phyloP scores from a whole-genome alignment of 1,284 basidiomycete species.

The Ceratobasidium sp. region DNA sequence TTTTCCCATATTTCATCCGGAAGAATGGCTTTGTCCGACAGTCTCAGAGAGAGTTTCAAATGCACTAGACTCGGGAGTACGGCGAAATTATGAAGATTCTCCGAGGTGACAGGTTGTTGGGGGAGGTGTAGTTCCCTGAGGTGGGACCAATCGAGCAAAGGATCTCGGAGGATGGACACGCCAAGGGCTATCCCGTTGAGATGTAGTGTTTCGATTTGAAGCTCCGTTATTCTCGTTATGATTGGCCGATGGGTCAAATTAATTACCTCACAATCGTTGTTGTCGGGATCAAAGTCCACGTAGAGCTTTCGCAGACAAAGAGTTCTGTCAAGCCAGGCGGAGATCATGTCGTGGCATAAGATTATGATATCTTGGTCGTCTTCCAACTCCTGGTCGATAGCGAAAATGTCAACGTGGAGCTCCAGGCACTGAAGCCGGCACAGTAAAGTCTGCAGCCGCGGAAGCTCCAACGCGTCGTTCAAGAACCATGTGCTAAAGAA shows the following conservation, averaged over 20 bases:
- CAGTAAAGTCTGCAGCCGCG: background rate
- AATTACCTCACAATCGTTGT: slow-evolving; percentile 1
- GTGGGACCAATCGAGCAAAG: background rate
- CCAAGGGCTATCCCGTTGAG: background rate
- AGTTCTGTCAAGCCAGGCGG: background rate
- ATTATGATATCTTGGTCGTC: background rate
- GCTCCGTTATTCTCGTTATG: background rate
- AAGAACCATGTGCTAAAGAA: background rate
- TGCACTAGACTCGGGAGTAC: background rate
- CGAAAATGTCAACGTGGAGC: background rate
- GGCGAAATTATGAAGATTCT: background rate
- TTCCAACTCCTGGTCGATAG: background rate
- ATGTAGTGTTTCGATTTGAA: background rate
- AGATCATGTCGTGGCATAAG: background rate
- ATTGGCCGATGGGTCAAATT: background rate
- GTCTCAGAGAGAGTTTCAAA: background rate
- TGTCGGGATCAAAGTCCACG: background rate
- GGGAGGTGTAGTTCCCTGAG: slow-evolving; percentile 12
- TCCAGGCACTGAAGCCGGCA: background rate
- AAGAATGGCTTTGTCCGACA: background rate
- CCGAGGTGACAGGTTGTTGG: background rate
- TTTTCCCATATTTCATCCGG: background rate
- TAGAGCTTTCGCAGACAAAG: background rate
- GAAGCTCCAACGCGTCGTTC: background rate
- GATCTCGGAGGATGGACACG: background rate